These are phyloP conservation scores for Phytophthora syringae DNA, from an alignment of 352 stramenopile genomes.

Conservation along the genomic window DNA sequence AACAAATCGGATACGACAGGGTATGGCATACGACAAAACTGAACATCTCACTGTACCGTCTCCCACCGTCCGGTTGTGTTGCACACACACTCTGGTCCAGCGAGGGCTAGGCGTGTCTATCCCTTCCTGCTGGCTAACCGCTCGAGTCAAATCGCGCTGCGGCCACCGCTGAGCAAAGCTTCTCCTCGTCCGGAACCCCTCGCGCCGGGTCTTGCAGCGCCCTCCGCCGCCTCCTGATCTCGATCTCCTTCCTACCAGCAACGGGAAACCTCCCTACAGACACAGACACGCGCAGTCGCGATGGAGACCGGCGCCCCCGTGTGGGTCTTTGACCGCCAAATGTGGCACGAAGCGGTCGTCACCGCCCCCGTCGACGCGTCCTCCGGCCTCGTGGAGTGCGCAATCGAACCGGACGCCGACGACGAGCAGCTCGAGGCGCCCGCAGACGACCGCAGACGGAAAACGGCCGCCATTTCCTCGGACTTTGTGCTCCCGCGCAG, in stretches of 20 bases:
- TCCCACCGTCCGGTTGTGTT: constrained; percentile 24
- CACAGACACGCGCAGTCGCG: neutral
- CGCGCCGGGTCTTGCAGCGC: constrained; percentile 20
- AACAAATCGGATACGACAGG: no score
- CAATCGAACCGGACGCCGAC: constrained; percentile 52
- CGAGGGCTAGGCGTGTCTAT: constrained; percentile 31
- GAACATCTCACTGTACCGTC: no score
- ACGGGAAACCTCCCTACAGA: neutral
- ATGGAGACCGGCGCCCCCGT: constrained; percentile 82
- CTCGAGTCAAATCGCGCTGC: constrained; percentile 28
- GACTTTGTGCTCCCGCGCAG: constrained; percentile 66
- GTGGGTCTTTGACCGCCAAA: constrained; percentile 75
- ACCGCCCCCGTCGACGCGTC: constrained; percentile 43
- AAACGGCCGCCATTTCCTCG: constrained; percentile 40
- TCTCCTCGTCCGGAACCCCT: no score
- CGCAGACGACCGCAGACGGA: constrained; percentile 49
- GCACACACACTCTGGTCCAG: constrained; percentile 18
- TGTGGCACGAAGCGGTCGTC: constrained; percentile 82
- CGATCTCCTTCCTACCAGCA: neutral
- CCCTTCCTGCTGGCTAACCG: constrained; percentile 28
- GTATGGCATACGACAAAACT: no score
- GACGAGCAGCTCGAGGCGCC: constrained; percentile 46
- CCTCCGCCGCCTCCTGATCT: constrained; percentile 16
- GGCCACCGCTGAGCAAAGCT: constrained; percentile 6
- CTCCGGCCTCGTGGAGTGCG: constrained; percentile 58